Conservation (phyloP, 768 basidiomycete genomes). For the Suillus discolor region DNA sequence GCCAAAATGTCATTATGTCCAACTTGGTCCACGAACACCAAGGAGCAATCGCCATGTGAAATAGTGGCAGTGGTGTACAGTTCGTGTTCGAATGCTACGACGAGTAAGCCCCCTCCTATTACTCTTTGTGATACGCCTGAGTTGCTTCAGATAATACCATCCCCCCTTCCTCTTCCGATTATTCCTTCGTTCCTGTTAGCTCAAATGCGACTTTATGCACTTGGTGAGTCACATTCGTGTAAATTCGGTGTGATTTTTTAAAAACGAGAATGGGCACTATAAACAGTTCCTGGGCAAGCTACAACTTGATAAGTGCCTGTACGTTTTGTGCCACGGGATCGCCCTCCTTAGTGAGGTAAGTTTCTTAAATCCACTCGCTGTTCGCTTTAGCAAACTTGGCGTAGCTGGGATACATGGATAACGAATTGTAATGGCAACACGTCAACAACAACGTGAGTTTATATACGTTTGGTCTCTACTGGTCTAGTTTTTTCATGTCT, state of each 20-base stretch:
- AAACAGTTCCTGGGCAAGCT: slow-evolving; percentile 31
- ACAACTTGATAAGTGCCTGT: slow-evolving; percentile 33
- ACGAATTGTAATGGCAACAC: slow-evolving; percentile 16
- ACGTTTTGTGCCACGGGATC: slow-evolving; percentile 18
- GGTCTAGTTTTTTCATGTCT: not conserved
- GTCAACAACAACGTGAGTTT: slow-evolving; percentile 22
- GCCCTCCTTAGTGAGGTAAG: slow-evolving; percentile 19
- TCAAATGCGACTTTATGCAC: slow-evolving; percentile 22
- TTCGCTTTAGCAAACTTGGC: slow-evolving; percentile 9
- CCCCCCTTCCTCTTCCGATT: not conserved
- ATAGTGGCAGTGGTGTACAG: slow-evolving; percentile 20
- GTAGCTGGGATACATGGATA: slow-evolving; percentile 27
- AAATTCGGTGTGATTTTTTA: not conserved
- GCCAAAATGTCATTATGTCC: not conserved
- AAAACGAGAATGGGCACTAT: not conserved
- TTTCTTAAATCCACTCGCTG: not conserved
- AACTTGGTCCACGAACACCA: slow-evolving; percentile 10
- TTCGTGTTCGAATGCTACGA: slow-evolving; percentile 13
- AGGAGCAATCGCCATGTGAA: slow-evolving; percentile 17
- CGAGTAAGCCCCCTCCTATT: slow-evolving; percentile 16
- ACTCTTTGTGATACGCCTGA: not conserved
- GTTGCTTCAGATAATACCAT: not conserved
- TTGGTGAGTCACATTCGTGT: slow-evolving; percentile 19
- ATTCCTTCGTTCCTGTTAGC: slow-evolving; percentile 19
- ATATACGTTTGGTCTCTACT: not conserved